A percentile compares a stretch with the other conserved stretches of the same genome.
Conservation (phyloP, 352 stramenopile genomes). For the Elongisporangium undulatum region DNA sequence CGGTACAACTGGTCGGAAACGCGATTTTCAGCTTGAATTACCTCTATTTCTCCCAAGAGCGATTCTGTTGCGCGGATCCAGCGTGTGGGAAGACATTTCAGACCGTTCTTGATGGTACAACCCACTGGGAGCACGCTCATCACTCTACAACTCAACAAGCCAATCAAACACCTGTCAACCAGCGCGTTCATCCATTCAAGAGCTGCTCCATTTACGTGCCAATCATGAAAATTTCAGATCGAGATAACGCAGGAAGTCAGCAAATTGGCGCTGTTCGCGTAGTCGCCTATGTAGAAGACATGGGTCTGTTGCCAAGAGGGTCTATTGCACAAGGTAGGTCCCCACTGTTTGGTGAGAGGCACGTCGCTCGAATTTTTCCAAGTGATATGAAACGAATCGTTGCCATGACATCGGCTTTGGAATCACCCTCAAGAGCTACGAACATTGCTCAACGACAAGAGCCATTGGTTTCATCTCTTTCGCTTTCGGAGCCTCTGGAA, state of each 20-base stretch:
- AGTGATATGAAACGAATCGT: not conserved
- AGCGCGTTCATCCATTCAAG: slow-evolving; percentile 18
- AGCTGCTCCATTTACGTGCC: slow-evolving; percentile 63
- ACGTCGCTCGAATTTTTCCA: not conserved
- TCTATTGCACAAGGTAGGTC: not conserved
- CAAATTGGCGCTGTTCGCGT: slow-evolving; percentile 24
- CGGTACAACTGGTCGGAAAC: slow-evolving; percentile 17
- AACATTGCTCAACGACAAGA: not conserved
- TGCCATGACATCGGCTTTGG: not conserved
- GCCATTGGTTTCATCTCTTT: not conserved
- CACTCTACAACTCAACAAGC: not conserved
- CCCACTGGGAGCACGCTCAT: slow-evolving; percentile 39
- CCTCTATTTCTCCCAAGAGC: slow-evolving; percentile 57
- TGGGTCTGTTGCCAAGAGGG: slow-evolving; percentile 7
- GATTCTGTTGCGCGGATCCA: slow-evolving; percentile 30
- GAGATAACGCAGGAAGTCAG: slow-evolving; percentile 4
- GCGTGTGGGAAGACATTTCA: slow-evolving; percentile 31
- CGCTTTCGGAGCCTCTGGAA: not conserved
- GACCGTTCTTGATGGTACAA: slow-evolving; percentile 15
- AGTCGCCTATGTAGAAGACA: slow-evolving; percentile 33
- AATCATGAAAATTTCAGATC: slow-evolving; percentile 26
- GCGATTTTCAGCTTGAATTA: slow-evolving; percentile 74
- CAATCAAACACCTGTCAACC: not conserved
- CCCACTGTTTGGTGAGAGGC: not conserved
- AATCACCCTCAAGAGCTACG: not conserved